These are phyloP conservation scores for Suhomyces atakaporum DNA, from an alignment of 1,139 yeast species.

Conservation along the genomic window DNA sequence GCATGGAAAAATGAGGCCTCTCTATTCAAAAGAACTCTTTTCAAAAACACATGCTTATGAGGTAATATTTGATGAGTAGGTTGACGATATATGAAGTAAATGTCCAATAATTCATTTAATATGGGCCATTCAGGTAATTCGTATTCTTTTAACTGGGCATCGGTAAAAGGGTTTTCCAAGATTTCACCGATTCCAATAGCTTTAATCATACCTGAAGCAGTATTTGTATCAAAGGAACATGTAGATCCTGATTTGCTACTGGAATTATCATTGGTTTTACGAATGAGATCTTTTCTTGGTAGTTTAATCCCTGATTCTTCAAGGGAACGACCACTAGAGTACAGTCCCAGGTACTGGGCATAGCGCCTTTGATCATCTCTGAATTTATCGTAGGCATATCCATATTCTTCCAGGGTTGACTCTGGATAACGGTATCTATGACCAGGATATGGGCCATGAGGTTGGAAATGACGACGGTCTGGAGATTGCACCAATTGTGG, in stretches of 20 bases:
- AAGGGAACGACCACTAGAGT: neutral
- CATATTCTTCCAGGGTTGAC: neutral
- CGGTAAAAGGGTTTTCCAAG: constrained; percentile 6
- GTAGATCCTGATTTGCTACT: too few relatives aligned
- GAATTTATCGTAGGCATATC: neutral
- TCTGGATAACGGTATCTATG: constrained; percentile 2
- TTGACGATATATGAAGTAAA: constrained; percentile 51
- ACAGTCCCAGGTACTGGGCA: neutral
- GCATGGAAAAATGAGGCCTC: constrained; percentile 49
- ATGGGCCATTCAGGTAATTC: constrained; percentile 48
- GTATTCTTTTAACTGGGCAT: constrained; percentile 16
- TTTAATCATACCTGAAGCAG: neutral
- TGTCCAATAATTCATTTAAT: constrained; percentile 41
- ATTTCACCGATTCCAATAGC: neutral
- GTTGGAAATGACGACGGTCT: too few relatives aligned
- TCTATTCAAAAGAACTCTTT: constrained; percentile 31
- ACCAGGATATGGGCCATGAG: constrained; percentile 4
- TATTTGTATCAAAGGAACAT: neutral
- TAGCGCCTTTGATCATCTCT: neutral
- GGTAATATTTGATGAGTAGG: constrained; percentile 49
- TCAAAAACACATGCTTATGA: constrained; percentile 37
- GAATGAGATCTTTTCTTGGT: too few relatives aligned
- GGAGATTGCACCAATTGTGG: too few relatives aligned
- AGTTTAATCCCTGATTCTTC: neutral
- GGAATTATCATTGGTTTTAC: too few relatives aligned